phyloP scores from a whole-genome alignment of 2,329 filamentous ascomycete genomes.

The Myriosclerotinia duriaeana region DNA sequence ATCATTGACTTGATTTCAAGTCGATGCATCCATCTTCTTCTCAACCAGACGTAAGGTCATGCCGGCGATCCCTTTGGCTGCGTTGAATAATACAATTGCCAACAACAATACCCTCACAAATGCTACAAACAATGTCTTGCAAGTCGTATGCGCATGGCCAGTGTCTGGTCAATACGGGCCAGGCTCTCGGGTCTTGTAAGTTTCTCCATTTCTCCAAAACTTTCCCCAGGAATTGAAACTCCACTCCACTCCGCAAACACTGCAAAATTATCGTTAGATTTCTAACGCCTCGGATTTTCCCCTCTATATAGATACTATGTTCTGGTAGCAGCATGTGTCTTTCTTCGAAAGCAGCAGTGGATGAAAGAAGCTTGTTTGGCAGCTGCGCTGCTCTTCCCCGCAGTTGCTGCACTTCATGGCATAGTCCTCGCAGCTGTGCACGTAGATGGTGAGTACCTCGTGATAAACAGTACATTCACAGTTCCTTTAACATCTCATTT shows the following conservation, averaged over 20 bases:
- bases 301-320: constrained; percentile 55
- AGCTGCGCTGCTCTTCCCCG: constrained; percentile 61
- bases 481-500: constrained; percentile 5
- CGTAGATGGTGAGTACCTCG: constrained; percentile 50
- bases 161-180: constrained; percentile 58
- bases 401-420: constrained; percentile 62
- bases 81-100: constrained; percentile 31
- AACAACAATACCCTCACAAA: constrained; percentile 31
- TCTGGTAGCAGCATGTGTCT: constrained; percentile 60
- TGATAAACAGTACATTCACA: neutral
- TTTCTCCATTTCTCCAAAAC: constrained; percentile 23
- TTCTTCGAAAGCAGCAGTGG: constrained; percentile 62
- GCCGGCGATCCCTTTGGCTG: constrained; percentile 42
- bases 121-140: constrained; percentile 36
- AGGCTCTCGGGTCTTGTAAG: constrained; percentile 53
- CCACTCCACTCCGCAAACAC: neutral
- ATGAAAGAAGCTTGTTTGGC: constrained; percentile 62
- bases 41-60: constrained; percentile 31
- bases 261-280: neutral
- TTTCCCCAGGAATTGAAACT: neutral
- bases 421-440: constrained; percentile 61
- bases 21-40: neutral
- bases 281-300: constrained; percentile 2
- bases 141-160: constrained; percentile 58
- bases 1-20: constrained; percentile 10